Evolutionary conservation across 2,329 filamentous ascomycete species (phyloP), one percentile per base, ranked within the genome.

Genomic region (Claviceps humidiphila): DNA sequence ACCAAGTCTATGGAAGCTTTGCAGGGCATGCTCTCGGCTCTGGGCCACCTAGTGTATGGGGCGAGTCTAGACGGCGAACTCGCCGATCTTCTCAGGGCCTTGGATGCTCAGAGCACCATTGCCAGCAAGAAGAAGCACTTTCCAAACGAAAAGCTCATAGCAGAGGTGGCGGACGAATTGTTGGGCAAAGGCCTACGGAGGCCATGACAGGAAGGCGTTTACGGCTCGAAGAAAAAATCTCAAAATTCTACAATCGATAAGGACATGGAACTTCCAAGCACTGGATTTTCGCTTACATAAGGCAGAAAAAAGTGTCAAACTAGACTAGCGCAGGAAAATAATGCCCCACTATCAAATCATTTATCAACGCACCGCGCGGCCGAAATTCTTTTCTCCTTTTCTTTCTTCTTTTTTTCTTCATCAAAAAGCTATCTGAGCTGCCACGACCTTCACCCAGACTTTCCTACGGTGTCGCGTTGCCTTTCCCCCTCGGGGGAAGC

Each of bases 21-120:
- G 14, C 86, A 85, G 61, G 88, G 88, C 0, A 80, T 90, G 65
- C 60, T 95, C 38, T 73, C 89, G 16, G 85, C 85, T 2, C 66
- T 95, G 17, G 91, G 89, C 0, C 79, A 89, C 58, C 64, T 96
- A 26, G 75, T 84, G 0, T 95, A 90, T 62, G 80, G 80, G 55
- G 77, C 81, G 2, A 78, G 82, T 5, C 61, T 81, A 39, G 79
- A 85, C 34, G 86, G 89, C 0, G 86, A 90, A 58, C 65, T 96
- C n/a, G 73, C 82, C 11, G 89, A 95, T 64, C 68, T 95, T n/a
- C 76, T 89, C 57, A 78, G 79, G 52, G 84, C 82, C 0, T 78
- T 96, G 74, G 89, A 90, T 63, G 87, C 89, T 0, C 73, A 76
- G 37, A 78, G 78, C 3, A 82, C 78, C 0, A 73, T 95, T 1